Percentiles rank a stretch among this genome's conserved stretches.
Evolutionary conservation across 441 rosid species (phyloP).

Genomic region (Euphorbia schlechtendalii): DNA sequence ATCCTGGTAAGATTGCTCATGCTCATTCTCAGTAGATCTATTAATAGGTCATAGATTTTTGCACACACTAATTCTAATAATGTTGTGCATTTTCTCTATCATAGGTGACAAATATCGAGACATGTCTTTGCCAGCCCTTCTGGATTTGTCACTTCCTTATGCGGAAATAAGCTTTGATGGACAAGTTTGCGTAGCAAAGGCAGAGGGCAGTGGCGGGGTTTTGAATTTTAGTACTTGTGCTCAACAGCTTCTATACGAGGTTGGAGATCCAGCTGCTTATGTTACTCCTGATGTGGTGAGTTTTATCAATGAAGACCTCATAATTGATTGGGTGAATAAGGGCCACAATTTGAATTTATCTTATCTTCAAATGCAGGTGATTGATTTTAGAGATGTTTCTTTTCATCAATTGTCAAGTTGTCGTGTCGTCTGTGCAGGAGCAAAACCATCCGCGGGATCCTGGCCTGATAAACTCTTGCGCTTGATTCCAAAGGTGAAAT

Average conservation of each 20-base stretch:
- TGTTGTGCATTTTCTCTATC: conserved; percentile 16
- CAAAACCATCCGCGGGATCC: conserved; percentile 51
- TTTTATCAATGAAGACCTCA: conserved; percentile 13
- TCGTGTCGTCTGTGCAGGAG: conserved; percentile 62
- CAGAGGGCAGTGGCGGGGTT: conserved; percentile 69
- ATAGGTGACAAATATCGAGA: conserved; percentile 68
- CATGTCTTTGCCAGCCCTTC: conserved; percentile 47
- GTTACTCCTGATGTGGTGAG: conserved; percentile 91
- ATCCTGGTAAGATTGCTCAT: conserved; percentile 55
- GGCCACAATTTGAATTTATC: conserved; percentile 8
- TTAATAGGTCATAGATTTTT: not conserved
- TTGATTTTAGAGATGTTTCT: conserved; percentile 64
- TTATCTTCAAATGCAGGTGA: conserved; percentile 41
- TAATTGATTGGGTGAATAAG: too few relatives aligned
- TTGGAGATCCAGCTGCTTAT: conserved; percentile 83
- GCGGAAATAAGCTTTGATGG: conserved; percentile 70
- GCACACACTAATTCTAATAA: not conserved
- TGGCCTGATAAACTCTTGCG: conserved; percentile 66
- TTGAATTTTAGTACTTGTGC: conserved; percentile 66
- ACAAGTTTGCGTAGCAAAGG: conserved; percentile 51
- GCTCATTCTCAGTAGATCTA: conserved; percentile 1
- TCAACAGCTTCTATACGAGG: conserved; percentile 85
- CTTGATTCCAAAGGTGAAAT: conserved; percentile 60
- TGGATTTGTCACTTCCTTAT: conserved; percentile 74
- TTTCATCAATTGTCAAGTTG: conserved; percentile 53